These are phyloP conservation scores for Ustilago shanxiensis DNA, from an alignment of 1,284 basidiomycete genomes.

Conservation along the genomic window DNA sequence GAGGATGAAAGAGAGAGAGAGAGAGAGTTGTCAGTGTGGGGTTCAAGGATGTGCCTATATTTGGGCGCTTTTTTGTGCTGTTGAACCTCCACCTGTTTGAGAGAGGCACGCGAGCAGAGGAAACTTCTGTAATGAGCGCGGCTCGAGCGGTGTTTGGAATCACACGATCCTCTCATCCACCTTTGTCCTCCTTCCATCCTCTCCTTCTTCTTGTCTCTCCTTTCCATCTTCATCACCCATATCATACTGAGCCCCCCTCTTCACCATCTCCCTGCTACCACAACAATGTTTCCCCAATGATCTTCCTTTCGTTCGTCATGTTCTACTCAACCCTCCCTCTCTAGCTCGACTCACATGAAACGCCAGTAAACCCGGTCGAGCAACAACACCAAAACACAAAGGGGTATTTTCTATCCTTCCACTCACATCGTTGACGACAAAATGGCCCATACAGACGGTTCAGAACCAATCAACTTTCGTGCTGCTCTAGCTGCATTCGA, in stretches of 20 bases:
- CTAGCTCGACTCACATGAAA: neutral
- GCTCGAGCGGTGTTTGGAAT: neutral
- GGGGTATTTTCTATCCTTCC: neutral
- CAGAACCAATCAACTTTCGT: constrained; percentile 47
- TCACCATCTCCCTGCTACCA: neutral
- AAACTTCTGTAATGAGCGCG: neutral
- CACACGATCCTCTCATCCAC: neutral
- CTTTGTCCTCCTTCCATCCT: too few relatives aligned
- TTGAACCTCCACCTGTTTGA: constrained; percentile 16
- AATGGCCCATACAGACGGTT: constrained; percentile 22
- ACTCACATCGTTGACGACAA: neutral
- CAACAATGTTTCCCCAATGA: neutral
- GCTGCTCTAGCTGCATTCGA: constrained; percentile 49
- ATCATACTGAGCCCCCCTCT: neutral
- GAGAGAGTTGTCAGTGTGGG: neutral
- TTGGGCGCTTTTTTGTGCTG: constrained; percentile 8
- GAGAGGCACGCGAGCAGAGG: neutral
- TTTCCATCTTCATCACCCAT: neutral
- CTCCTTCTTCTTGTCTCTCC: neutral
- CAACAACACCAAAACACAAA: neutral
- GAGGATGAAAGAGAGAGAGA: neutral
- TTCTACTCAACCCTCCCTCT: neutral
- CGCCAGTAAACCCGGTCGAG: too few relatives aligned
- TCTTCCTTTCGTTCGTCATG: neutral
- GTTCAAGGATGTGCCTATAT: constrained; percentile 2